A percentile compares a stretch with the other conserved stretches of the same genome.
These are phyloP conservation scores for Trichoderma virens DNA, from an alignment of 495 filamentous ascomycete genomes.

Conservation along the genomic window DNA sequence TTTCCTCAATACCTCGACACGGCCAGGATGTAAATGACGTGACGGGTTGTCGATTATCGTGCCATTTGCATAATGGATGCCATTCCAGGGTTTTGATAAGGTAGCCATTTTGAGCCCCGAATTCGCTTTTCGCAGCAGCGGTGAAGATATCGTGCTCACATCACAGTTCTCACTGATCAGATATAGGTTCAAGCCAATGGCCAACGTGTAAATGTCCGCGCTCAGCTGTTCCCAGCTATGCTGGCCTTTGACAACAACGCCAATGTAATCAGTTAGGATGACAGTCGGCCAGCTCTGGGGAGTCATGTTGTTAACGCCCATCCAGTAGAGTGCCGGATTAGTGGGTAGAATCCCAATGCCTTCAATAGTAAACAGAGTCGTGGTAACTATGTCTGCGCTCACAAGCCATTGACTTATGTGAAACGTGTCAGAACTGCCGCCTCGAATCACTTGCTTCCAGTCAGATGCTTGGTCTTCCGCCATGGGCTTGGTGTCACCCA, in stretches of 20 bases:
- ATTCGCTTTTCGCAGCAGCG: not conserved
- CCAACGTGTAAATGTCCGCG: constrained; percentile 21
- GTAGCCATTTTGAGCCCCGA: not conserved
- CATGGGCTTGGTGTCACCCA: constrained; percentile 13
- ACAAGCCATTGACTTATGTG: constrained; percentile 19
- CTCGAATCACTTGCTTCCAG: constrained; percentile 12
- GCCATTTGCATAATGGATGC: constrained; percentile 19
- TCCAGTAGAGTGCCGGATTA: constrained; percentile 21
- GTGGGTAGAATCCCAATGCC: constrained; percentile 18
- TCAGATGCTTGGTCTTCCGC: constrained; percentile 15
- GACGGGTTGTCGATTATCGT: constrained; percentile 13
- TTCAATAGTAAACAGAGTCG: constrained; percentile 14
- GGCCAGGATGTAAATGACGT: not conserved
- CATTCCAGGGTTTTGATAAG: constrained; percentile 13
- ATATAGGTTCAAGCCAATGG: constrained; percentile 20
- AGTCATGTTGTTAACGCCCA: constrained; percentile 19
- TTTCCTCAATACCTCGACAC: not conserved
- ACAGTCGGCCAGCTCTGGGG: constrained; percentile 21
- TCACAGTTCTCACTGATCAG: constrained; percentile 21
- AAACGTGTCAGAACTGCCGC: constrained; percentile 15
- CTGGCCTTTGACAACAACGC: constrained; percentile 15
- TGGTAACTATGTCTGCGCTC: constrained; percentile 16
- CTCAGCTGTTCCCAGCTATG: constrained; percentile 18
- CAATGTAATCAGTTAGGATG: constrained; percentile 21
- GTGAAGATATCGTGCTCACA: constrained; percentile 11